Evolutionary conservation across 345 rosid species (phyloP).

Genomic region (Angophora floribunda): DNA sequence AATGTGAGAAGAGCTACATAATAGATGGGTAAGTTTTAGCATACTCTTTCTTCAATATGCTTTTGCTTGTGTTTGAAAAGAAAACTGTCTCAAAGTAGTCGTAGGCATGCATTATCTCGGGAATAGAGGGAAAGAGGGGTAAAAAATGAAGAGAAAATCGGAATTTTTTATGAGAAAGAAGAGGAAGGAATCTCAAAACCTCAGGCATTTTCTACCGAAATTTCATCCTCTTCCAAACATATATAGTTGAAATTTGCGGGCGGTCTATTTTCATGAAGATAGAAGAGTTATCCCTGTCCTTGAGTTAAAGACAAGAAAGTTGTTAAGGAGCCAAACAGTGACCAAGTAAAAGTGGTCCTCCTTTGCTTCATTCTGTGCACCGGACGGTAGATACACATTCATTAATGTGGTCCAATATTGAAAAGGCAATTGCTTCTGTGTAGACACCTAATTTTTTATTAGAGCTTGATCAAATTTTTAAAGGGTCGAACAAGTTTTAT

Average conservation of each 20-base stretch:
- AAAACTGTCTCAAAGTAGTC: neutral
- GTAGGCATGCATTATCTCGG: neutral
- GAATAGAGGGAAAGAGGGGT: neutral
- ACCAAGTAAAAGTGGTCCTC: neutral
- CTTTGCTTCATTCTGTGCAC: neutral
- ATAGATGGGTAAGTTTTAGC: neutral
- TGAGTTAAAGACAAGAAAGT: neutral
- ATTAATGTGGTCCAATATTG: neutral
- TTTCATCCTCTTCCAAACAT: neutral
- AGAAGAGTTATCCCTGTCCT: neutral
- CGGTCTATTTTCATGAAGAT: neutral
- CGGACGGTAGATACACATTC: neutral
- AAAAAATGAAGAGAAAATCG: neutral
- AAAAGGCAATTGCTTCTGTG: neutral
- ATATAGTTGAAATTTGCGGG: neutral
- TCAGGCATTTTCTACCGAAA: neutral
- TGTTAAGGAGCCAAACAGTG: neutral
- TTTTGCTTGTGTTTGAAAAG: neutral
- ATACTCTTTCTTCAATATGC: neutral
- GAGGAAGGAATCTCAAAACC: neutral
- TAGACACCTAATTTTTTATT: neutral
- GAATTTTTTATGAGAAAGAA: neutral
- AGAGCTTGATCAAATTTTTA: neutral
- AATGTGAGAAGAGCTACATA: neutral
- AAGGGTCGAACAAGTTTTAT: neutral